Evolutionary conservation across 2,329 filamentous ascomycete species (phyloP), one percentile per base, ranked within the genome.

Genomic region (Paraphaeosphaeria sporulosa): DNA sequence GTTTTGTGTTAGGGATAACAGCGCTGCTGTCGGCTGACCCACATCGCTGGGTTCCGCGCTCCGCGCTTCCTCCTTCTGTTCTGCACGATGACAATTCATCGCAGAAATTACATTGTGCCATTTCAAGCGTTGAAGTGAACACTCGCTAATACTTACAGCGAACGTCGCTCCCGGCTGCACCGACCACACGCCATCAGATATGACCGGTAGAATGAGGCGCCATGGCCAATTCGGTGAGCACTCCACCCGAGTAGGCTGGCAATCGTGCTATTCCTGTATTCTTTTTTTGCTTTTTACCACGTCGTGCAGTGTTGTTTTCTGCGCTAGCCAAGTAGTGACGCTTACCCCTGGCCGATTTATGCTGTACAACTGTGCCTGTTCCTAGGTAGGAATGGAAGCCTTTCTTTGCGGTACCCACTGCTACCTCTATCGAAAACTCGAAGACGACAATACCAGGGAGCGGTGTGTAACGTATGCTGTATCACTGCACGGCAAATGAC

Each of bases 331-430:
- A 50, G 9, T 30, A 36, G 27, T 17, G 21, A 17, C 19, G 30
- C 27, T 30, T 54, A 44, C 51, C 51, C 51, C 51, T 54, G 15
- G 12, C 23, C n/a, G 21, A 30, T 34, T 44, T 25, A 54, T 44
- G 51, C 25, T 34, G 51, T 54, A 34, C 51, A n/a, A 40, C 49
- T 21, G 36, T 19, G 5, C 21, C 25, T 15, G 17, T 43, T 44
- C 51, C 38, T 12, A 9, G 32, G 34, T 15, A 54, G 51, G 38
- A n/a, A 38, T n/a, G n/a, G n/a, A 46, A 55, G 52, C 40, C 52
- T 36, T 54, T 15, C 38, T 54, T 44, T 44, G 25, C 27, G 38
- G 23, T 25, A 55, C 42, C 19, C n/a, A 25, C 27, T 47, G 27
- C 50, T 30, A 30, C 42, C 27, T 17, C 4, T 32, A 25, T 27